Evolutionary conservation across 2,329 filamentous ascomycete species (phyloP), one percentile per base, ranked within the genome.

Genomic region (Alternaria sp.): DNA sequence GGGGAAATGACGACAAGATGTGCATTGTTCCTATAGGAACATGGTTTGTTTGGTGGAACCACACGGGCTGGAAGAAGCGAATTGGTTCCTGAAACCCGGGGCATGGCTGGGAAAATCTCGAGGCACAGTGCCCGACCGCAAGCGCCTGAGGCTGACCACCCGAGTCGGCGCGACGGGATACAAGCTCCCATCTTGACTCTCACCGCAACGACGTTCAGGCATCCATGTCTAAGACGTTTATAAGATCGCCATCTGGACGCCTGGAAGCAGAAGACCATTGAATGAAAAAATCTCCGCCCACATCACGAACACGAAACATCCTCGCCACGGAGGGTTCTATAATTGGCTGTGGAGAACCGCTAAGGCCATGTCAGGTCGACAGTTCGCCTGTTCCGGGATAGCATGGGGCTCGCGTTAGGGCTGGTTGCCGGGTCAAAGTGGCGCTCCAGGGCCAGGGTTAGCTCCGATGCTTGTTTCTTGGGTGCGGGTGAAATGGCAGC

Each of bases 391-490:
- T 54, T 56, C n/a, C 8, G 46, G 43, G 26, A 21, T 59, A 55
- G 60, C n/a, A 50, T 54, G 55, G 64, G 43, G 62, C 45, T 58
- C 43, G 54, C 49, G 13, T 52, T 25, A 25, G 66, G 54, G 64
- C 28, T 45, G 65, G 71, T 74, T 74, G 71, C 71, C 65, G 40
- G 68, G 69, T 51, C 69, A 72, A 59, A 64, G 68, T 68, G 67
- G 69, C 71, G 71, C 63, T 57, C 43, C 51, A 62, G 54, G 50
- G 67, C 64, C 59, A 57, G 66, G 61, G 65, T 44, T 61, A 65
- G 69, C 64, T 54, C 60, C 56, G 46, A 66, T 61, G 64, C 51
- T 62, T 65, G 59, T 59, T 59, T 50, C 60, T 58, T 62, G 40
- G 57, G 47, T 57, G 51, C 57, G 59, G 57, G 61, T 60, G 62